Conservation (phyloP, 2,329 filamentous ascomycete genomes). For the Diaporthe sp. region DNA sequence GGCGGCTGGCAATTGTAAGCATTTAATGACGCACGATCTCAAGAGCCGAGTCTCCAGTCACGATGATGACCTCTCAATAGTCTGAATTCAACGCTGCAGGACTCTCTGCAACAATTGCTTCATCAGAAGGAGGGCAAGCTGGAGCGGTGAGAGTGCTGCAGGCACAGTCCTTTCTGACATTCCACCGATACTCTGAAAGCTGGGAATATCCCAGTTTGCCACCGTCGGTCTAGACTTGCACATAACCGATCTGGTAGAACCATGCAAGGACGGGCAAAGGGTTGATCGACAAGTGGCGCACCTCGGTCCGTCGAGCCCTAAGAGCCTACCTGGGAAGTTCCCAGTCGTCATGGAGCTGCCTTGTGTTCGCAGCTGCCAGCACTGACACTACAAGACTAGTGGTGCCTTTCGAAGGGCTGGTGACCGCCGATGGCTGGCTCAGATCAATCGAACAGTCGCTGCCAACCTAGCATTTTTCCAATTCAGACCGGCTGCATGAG, state of each 20-base stretch:
- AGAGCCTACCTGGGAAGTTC: conserved; percentile 1
- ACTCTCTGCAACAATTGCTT: conserved; percentile 13
- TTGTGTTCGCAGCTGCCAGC: conserved; percentile 14
- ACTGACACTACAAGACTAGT: conserved; percentile 11
- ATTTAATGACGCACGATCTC: neutral
- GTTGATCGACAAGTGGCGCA: conserved; percentile 37
- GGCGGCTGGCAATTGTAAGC: neutral
- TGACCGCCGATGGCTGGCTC: conserved; percentile 15
- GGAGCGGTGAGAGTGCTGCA: conserved; percentile 42
- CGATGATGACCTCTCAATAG: neutral
- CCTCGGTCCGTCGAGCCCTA: conserved; percentile 39
- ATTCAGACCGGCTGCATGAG: conserved; percentile 29
- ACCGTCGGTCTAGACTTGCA: conserved; percentile 25
- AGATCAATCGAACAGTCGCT: conserved; percentile 1
- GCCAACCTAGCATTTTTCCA: conserved; percentile 6
- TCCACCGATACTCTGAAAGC: conserved; percentile 32
- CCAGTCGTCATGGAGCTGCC: conserved; percentile 21
- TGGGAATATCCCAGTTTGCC: conserved; percentile 39
- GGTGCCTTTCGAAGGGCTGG: conserved; percentile 1
- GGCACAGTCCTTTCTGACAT: conserved; percentile 40
- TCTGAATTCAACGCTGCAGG: conserved; percentile 12
- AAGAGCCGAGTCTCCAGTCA: conserved; percentile 7
- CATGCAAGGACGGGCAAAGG: conserved; percentile 34
- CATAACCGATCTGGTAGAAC: conserved; percentile 25
- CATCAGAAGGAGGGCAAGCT: conserved; percentile 5